Evolutionary conservation across 306 rosid species (phyloP).

Genomic region (Leucaena leucocephala): DNA sequence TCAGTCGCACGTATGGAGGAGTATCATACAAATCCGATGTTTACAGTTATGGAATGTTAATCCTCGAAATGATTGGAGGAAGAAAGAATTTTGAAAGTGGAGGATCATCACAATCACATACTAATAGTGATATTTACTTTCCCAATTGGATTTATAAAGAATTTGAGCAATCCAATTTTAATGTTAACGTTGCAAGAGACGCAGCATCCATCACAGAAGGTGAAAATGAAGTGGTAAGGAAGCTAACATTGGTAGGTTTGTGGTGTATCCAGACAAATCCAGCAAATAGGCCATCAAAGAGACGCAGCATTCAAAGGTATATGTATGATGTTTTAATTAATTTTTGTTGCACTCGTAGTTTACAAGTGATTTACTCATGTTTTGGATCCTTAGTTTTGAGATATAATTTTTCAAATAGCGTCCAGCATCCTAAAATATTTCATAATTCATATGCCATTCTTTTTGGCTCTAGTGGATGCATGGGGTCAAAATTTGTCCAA

Average conservation of each 20-base stretch:
- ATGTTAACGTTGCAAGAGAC: neutral
- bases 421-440: too few relatives aligned
- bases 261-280: slow-evolving; percentile 1
- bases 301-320: too few relatives aligned
- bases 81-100: slow-evolving; percentile 9
- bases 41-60: neutral
- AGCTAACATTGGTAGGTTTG: slow-evolving; percentile 16
- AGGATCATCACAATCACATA: neutral
- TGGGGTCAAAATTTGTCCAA: too few relatives aligned
- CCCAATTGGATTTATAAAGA: slow-evolving; percentile 18
- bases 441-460: too few relatives aligned
- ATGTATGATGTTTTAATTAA: too few relatives aligned
- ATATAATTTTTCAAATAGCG: too few relatives aligned
- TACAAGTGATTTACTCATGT: too few relatives aligned
- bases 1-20: neutral
- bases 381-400: too few relatives aligned
- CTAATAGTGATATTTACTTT: slow-evolving; percentile 22
- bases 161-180: neutral
- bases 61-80: neutral
- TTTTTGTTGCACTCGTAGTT: too few relatives aligned
- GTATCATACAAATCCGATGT: neutral
- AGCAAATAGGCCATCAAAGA: neutral
- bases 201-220: neutral
- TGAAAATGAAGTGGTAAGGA: slow-evolving; percentile 25
- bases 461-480: too few relatives aligned